Base-by-base conservation (phyloP, 2,329 filamentous ascomycete genomes). In the Epichloe glyceriae region DNA sequence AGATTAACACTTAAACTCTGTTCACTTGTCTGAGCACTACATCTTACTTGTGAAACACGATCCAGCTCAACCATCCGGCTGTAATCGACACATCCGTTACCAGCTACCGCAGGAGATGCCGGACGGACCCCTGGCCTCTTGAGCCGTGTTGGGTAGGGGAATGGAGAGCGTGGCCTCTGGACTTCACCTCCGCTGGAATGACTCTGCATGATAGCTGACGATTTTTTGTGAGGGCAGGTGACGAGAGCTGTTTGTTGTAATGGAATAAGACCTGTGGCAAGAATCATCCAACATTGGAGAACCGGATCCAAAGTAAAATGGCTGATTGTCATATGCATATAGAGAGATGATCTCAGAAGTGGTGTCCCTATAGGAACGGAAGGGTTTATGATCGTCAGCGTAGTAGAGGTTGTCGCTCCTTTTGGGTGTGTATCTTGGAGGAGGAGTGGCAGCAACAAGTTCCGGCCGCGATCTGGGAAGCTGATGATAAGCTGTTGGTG, bases 121-220 rank as follows among this genome's bases (percentile, higher is more conserved):
- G 74, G 68, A 41, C 72, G 68, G 38, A 74, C 64, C 3, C 75
- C 75, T 17, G 75, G 76, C 19, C 78, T 72, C 58, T 72, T 79
- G 35, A 80, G 62, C 17, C 78, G 73, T 44, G 76, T 73, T 26
- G 78, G 77, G 52, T 81, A 80, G 20, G 75, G 75, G 53, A 76
- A 80, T 1, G 78, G 78, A 20, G 78, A 80, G 33, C 76, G 70
- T 46, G 77, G 74, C n/a, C 76, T 70, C 56, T 77, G 75, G 47
- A 73, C 57, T 33, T 65, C 61, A 43, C 60, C 60, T 20, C 61
- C 61, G 26, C 74, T 73, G 19, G 65, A 63, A 34, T 72, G 70
- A 52, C 72, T 76, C 53, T 73, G 70, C 41, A 76, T 60, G 26
- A 72, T 76, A 5, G 67, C 65, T 41, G 67, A 72, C 5, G 75